Base-by-base conservation (phyloP, 2,329 filamentous ascomycete genomes). In the Geosmithia putterillii region DNA sequence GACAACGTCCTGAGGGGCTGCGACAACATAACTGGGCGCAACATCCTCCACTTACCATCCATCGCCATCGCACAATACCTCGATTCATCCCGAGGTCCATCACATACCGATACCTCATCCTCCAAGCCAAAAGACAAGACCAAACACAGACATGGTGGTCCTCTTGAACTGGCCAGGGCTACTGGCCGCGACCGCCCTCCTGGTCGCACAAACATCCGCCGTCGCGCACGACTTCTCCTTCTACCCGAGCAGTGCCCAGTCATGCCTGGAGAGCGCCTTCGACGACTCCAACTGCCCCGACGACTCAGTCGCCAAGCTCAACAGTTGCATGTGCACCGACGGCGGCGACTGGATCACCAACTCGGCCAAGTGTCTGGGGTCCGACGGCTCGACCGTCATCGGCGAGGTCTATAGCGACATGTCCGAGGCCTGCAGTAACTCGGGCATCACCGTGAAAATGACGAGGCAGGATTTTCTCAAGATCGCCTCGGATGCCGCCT, bases 321-420 rank as follows among this genome's bases (percentile, higher is more conserved):
- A 72, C 49, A 34, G 50, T 3, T 72, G 69, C 42, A 57, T 71
- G 2, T 73, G 69, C 52, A 50, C 50, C 47, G 69, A 71, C 48
- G 52, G 55, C n/a, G 63, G 65, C 37, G 54, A 62, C 47, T 72
- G 72, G 51, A 55, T 71, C 44, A 61, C 60, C n/a, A 57, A 57
- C 22, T 48, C 64, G 7, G 69, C 67, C 1, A 44, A 45, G 4
- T 73, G 69, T 51, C 51, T 72, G 15, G 65, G 61, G 9, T 45
- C 47, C 17, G 32, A 52, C 3, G 61, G 59, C 37, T 50, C 52
- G 0, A 45, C 20, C 28, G 61, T 67, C 38, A 47, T 70, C 7
- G 45, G 52, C 19, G 51, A 52, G n/a, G 63, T 67, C 34, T 72
- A 68, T 48, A 47, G 55, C 9, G 63, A 54, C 7, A 59, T 72